Evolutionary conservation across 73 alveolate species (phyloP), one percentile per base, ranked within the genome.

Genomic region (Paramecium primaurelia): DNA sequence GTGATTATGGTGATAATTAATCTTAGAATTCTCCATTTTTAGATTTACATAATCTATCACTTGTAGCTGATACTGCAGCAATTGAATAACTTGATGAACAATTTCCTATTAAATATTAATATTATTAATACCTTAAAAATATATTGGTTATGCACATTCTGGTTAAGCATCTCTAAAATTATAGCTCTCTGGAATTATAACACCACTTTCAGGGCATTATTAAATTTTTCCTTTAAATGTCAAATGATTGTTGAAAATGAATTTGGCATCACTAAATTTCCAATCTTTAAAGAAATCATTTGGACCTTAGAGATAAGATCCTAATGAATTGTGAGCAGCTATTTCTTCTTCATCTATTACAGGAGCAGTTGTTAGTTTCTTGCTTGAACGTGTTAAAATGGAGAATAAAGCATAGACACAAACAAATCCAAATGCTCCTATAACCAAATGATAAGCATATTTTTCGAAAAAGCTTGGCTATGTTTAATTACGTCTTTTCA

Each of bases 11-110:
- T 28, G 98, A 93, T 8, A 96, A 94, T 42, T 64, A 37, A 10
- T 73, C 88, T 60, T 51, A 89, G 32, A 86, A 92, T 77, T 88
- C 93, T 68, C 93, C 96, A 18, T 69, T 32, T 6, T 93, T 92
- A 20, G 58, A 60, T 36, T 92, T 92, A 45, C 98, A 95, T 49
- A 94, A 94, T 88, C 96, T 94, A 86, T 95, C 98, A 36, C 94
- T 30, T 64, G 91, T 47, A 47, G 95, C 86, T 12, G 98, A 92
- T n/a, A 97, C 97, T 14, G 95, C 73, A 25, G 97, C 94, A 22
- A 85, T 69, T 18, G 98, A 97, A 87, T 92, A 92, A 86, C 96
- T 80, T 12, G 95, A 94, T 87, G 96, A 92, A 86, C 98, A 95
- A 86, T 94, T 95, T 32, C 84, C 84, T 64, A 64, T 3, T 0